Evolutionary conservation across 2,329 filamentous ascomycete genomes (phyloP), one percentile per base, ranked within the genome.

Genomic region (Davidsoniella neocaledoniae): DNA sequence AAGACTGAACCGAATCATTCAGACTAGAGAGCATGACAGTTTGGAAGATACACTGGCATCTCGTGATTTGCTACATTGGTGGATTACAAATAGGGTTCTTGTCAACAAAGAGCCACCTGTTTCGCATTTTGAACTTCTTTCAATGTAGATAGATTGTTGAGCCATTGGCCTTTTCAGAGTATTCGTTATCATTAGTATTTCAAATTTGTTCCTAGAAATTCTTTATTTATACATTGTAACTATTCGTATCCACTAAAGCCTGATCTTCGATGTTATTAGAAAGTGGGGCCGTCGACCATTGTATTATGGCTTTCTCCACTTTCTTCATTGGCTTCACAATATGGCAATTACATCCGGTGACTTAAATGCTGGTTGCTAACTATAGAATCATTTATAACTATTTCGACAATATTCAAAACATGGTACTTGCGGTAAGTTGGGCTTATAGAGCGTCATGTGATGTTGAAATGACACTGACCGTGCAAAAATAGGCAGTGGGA

Each of bases 21-120:
- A 67, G 51, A 54, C 58, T 7, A 59, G 58, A 2, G 58, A 57
- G 7, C 67, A 70, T 49, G 65, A 70, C 53, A 70, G 66, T 48
- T 43, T 68, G 14, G 67, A 72, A 54, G 68, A 72, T 53, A 67
- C 68, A 4, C 54, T 68, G 43, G 68, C 67, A 0, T 61, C 63
- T 3, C 58, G 69, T 10, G 67, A 70, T 51, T 50, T 71, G 36
- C 57, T 64, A 4, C 57, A 64, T 43, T 68, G 66, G 64, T 62
- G 64, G 47, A 54, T 64, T 37, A 39, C 43, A 8, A 50, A 55
- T 26, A 44, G 41, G 44, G 43, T 38, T 29, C 39, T 49, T 23
- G 29, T 12, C 17, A 19, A 25, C 8, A 36, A 40, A 6, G 7
- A 29, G 7, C 19, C 33, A 8, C n/a, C 25, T 23, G 23, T 29